Conservation (phyloP, 108 stramenopile genomes). For the Cyclostephanos tholiformis region DNA sequence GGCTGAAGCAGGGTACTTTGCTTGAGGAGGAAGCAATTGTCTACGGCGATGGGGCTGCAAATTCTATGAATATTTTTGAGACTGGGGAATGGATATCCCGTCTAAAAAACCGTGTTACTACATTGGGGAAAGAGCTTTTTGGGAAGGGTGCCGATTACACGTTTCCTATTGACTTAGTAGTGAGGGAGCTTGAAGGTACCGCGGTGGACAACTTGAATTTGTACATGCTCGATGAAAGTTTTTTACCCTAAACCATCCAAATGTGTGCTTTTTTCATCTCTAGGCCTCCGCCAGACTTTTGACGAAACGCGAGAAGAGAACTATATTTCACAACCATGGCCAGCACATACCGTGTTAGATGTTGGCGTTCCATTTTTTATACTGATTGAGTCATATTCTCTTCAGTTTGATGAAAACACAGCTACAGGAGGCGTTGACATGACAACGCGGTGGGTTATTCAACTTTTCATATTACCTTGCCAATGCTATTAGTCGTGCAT, state of each 20-base stretch:
- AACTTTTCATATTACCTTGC: neutral
- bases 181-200: constrained; percentile 70
- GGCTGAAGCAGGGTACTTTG: constrained; percentile 53
- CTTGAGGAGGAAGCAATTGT: constrained; percentile 45
- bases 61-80: constrained; percentile 60
- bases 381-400: constrained; percentile 56
- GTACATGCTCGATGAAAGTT: neutral
- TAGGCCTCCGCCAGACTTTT: constrained; percentile 58
- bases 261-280: constrained; percentile 8
- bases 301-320: constrained; percentile 18
- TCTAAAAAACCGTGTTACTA: constrained; percentile 54
- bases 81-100: constrained; percentile 69
- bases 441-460: constrained; percentile 38
- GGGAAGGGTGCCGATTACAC: constrained; percentile 68
- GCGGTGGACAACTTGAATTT: neutral
- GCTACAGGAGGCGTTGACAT: constrained; percentile 7
- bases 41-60: constrained; percentile 11
- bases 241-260: neutral
- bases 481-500: neutral
- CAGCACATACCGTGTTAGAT: constrained; percentile 59
- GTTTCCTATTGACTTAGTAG: constrained; percentile 72
- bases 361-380: constrained; percentile 64
- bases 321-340: constrained; percentile 54
- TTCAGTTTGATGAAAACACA: constrained; percentile 4
- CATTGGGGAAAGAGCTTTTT: constrained; percentile 67